These are phyloP conservation scores for Rhinocladiella mackenziei DNA, from an alignment of 2,329 filamentous ascomycete species.

Conservation along the genomic window DNA sequence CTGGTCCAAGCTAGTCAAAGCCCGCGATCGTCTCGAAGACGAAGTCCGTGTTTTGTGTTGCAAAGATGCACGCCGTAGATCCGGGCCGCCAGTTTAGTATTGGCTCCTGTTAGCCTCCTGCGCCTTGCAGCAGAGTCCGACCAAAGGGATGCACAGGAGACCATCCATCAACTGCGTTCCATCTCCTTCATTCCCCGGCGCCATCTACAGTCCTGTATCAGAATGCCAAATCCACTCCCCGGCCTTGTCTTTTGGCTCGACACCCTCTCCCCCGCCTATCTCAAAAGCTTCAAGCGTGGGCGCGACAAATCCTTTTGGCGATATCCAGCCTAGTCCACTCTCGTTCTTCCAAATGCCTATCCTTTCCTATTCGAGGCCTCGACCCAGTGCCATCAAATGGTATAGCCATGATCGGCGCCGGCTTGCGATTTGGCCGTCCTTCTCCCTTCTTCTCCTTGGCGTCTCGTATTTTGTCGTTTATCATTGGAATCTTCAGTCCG, in stretches of 20 bases:
- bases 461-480: too few species aligned
- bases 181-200: slow-evolving; percentile 3
- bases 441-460: too few species aligned
- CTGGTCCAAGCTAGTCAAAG: slow-evolving; percentile 1
- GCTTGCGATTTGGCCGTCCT: too few species aligned
- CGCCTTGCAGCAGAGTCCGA: slow-evolving; percentile 6
- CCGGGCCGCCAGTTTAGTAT: slow-evolving; percentile 1
- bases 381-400: background rate
- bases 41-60: slow-evolving; percentile 17
- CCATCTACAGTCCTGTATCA: background rate
- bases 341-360: background rate
- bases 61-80: too few species aligned
- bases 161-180: background rate
- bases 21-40: slow-evolving; percentile 13
- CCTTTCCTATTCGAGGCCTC: slow-evolving; percentile 1
- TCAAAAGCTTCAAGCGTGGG: too few species aligned
- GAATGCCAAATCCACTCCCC: too few species aligned
- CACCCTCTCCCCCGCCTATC: background rate
- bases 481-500: too few species aligned
- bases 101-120: too few species aligned
- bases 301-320: too few species aligned
- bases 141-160: slow-evolving; percentile 1
- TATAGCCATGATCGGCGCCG: too few species aligned
- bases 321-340: background rate
- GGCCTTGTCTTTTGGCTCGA: background rate